These are phyloP conservation scores for Avena eriantha DNA, from an alignment of 176 grass and related monocot genomes.

Conservation along the genomic window DNA sequence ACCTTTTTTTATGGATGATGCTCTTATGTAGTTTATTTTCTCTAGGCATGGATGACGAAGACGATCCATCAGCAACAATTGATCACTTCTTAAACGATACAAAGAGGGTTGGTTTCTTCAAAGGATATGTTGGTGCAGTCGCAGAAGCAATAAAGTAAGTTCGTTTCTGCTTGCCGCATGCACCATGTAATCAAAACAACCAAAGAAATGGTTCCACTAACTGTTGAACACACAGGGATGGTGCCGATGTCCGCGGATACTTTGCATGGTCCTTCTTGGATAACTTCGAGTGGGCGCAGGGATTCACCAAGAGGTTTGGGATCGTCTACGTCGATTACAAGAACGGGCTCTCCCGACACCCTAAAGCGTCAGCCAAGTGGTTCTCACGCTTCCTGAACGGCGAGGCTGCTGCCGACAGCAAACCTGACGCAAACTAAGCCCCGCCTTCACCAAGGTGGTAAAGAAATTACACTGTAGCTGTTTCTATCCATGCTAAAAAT, in stretches of 20 bases:
- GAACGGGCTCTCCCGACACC: background rate
- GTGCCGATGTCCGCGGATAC: slow-evolving; percentile 79
- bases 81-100: slow-evolving; percentile 77
- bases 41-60: slow-evolving; percentile 98
- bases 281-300: slow-evolving; percentile 94
- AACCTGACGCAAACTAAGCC: background rate
- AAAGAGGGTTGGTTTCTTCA: slow-evolving; percentile 81
- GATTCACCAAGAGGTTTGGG: slow-evolving; percentile 80
- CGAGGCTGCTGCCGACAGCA: background rate
- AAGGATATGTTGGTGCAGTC: slow-evolving; percentile 71
- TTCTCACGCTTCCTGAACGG: slow-evolving; percentile 6
- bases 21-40: slow-evolving; percentile 28
- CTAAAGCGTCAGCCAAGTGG: slow-evolving; percentile 31
- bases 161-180: background rate
- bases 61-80: slow-evolving; percentile 55
- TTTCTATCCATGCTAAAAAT: slow-evolving; percentile 43
- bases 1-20: slow-evolving; percentile 6
- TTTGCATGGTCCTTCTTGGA: slow-evolving; percentile 95
- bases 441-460: background rate
- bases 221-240: slow-evolving; percentile 62
- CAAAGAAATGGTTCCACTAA: slow-evolving; percentile 22
- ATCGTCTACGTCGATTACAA: slow-evolving; percentile 28
- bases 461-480: background rate
- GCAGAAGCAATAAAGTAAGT: slow-evolving; percentile 81
- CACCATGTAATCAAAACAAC: slow-evolving; percentile 14